phyloP scores from a whole-genome alignment of 2,329 filamentous ascomycete species.

The Aspergillus ruber region DNA sequence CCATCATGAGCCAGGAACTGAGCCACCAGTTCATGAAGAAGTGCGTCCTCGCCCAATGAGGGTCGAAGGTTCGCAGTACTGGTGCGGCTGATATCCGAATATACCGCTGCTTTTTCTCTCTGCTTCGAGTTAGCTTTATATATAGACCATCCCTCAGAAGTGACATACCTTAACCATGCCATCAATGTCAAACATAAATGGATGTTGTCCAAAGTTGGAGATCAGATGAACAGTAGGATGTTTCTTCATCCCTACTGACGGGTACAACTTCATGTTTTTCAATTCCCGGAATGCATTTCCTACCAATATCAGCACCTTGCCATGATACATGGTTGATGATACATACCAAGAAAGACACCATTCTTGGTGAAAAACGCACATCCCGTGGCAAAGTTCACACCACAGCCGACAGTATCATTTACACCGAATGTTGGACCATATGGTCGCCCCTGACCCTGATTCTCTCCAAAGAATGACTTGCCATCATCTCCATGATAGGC shows the following conservation, averaged over 20 bases:
- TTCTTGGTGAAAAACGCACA: conserved; percentile 62
- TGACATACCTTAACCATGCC: conserved; percentile 65
- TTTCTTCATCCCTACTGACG: conserved; percentile 61
- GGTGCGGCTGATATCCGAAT: conserved; percentile 55
- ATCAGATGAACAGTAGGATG: conserved; percentile 51
- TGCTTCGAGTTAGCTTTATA: conserved; percentile 27
- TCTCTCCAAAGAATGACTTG: conserved; percentile 54
- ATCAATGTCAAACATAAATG: conserved; percentile 89
- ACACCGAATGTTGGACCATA: conserved; percentile 57
- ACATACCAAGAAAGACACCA: conserved; percentile 51
- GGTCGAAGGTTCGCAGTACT: conserved; percentile 57
- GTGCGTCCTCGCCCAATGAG: conserved; percentile 62
- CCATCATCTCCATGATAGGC: conserved; percentile 63
- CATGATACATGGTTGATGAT: too few species aligned
- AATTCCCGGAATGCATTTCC: conserved; percentile 50
- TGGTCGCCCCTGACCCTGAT: conserved; percentile 46
- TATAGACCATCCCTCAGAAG: background rate
- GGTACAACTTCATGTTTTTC: conserved; percentile 41
- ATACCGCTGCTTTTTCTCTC: conserved; percentile 56
- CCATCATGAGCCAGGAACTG: conserved; percentile 94
- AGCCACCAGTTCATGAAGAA: conserved; percentile 75
- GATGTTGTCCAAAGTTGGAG: conserved; percentile 60
- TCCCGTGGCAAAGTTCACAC: conserved; percentile 57
- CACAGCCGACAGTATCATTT: conserved; percentile 58
- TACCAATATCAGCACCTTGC: conserved; percentile 27